phyloP scores from a whole-genome alignment of 768 basidiomycete genomes.

The Rossbeevera mucosa region DNA sequence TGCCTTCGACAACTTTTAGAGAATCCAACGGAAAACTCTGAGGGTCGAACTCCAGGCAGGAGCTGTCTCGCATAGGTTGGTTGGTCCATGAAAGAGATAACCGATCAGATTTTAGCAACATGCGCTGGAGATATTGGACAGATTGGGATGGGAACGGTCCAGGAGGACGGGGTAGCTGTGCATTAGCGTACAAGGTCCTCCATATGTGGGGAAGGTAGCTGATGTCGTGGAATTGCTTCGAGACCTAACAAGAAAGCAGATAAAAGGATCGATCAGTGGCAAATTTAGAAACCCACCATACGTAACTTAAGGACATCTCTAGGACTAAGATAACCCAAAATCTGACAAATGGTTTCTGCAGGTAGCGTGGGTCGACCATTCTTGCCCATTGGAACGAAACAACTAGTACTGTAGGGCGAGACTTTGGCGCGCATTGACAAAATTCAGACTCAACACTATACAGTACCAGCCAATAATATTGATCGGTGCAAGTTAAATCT shows the following conservation, averaged over 20 bases:
- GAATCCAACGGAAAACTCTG: not conserved
- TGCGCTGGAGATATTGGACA: not conserved
- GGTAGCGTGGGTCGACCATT: not conserved
- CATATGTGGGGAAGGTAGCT: not conserved
- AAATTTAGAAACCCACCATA: not conserved
- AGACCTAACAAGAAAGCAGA: not conserved
- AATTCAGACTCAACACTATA: no score
- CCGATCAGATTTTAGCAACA: not conserved
- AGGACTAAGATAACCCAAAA: not conserved
- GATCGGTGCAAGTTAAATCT: no score
- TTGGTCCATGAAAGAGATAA: not conserved
- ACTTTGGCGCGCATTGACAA: no score
- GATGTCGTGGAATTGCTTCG: not conserved
- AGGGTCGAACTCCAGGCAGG: not conserved
- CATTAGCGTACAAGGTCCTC: not conserved
- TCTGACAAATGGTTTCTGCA: not conserved
- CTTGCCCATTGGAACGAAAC: not conserved
- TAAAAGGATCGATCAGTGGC: not conserved
- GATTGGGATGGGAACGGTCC: not conserved
- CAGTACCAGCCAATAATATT: no score
- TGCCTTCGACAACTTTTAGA: not conserved
- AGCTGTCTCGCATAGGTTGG: not conserved
- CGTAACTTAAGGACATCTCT: not conserved
- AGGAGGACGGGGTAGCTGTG: not conserved
- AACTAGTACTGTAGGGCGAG: no score